Evolutionary conservation across 2,329 filamentous ascomycete genomes (phyloP).

Genomic region (Neophaeococcomyces aloes): DNA sequence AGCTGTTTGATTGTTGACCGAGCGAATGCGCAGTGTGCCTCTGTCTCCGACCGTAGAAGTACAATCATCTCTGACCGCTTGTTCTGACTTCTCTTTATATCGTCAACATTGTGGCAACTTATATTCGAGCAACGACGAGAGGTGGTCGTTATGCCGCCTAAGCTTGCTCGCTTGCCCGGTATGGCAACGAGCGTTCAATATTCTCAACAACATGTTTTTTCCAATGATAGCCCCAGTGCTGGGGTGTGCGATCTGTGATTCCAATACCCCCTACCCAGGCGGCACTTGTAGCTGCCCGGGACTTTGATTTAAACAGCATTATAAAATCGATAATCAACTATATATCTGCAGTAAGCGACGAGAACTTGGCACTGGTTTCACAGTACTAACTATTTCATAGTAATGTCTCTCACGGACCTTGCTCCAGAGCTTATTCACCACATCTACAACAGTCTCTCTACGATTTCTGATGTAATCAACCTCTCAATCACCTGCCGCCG

Average conservation of each 20-base stretch:
- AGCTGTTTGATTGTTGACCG: no score
- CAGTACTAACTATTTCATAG: not conserved
- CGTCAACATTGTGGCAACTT: slow-evolving; percentile 40
- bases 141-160: no score
- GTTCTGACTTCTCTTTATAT: slow-evolving; percentile 1
- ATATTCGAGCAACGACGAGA: no score
- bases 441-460: slow-evolving; percentile 44
- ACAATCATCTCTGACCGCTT: no score
- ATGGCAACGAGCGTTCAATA: no score
- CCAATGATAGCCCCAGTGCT: slow-evolving; percentile 43
- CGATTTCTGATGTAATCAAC: slow-evolving; percentile 43
- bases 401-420: slow-evolving; percentile 46
- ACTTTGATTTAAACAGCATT: not conserved
- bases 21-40: no score
- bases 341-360: no score
- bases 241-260: slow-evolving; percentile 41
- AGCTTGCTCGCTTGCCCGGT: no score
- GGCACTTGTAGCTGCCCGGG: slow-evolving; percentile 13
- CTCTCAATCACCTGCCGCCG: slow-evolving; percentile 46
- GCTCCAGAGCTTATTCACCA: slow-evolving; percentile 50
- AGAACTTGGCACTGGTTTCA: no score
- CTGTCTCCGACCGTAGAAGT: no score
- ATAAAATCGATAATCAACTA: no score
- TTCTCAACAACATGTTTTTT: slow-evolving; percentile 7
- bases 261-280: slow-evolving; percentile 21